Evolutionary conservation across 192 early-diverging fungal genomes (phyloP).

Genomic region (Coemansia sp.): DNA sequence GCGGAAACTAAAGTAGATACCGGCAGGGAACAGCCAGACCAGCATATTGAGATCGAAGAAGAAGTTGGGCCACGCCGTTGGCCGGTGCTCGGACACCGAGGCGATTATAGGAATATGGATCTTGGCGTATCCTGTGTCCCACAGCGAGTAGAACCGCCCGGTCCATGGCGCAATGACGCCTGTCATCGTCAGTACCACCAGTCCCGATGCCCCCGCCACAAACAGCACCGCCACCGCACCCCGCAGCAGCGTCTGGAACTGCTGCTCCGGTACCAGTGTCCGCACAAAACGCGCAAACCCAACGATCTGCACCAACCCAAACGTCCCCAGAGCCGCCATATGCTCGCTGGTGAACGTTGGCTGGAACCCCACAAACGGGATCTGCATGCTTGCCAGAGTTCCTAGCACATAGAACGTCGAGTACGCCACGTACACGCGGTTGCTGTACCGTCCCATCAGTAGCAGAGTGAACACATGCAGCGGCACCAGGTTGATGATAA

Average conservation of each 20-base stretch:
- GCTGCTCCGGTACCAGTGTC: constrained; percentile 72
- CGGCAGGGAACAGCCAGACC: constrained; percentile 96
- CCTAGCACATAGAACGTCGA: constrained; percentile 98
- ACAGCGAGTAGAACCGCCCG: constrained; percentile 99
- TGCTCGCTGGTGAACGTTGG: constrained; percentile 97
- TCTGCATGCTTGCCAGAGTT: constrained; percentile 96
- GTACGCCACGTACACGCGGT: constrained; percentile 93
- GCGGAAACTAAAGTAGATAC: constrained; percentile 96
- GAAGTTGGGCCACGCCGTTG: constrained; percentile 98
- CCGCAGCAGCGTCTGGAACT: constrained; percentile 83
- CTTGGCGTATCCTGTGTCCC: constrained; percentile 99
- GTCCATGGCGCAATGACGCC: constrained; percentile 98
- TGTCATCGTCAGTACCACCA: constrained; percentile 73
- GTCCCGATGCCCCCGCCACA: constrained; percentile 54
- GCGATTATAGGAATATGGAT: constrained; percentile 99
- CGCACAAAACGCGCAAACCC: constrained; percentile 89
- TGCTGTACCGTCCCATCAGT: constrained; percentile 94
- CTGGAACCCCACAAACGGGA: constrained; percentile 99
- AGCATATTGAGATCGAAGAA: constrained; percentile 98
- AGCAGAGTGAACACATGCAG: constrained; percentile 93
- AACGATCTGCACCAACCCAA: constrained; percentile 93
- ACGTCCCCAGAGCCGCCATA: constrained; percentile 98
- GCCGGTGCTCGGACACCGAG: constrained; percentile 99
- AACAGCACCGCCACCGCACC: constrained; percentile 59
- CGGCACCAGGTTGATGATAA: constrained; percentile 98